Evolutionary conservation across 805 yeast species (phyloP), one percentile per base, ranked within the genome.

Genomic region (Kregervanrija delftensis): DNA sequence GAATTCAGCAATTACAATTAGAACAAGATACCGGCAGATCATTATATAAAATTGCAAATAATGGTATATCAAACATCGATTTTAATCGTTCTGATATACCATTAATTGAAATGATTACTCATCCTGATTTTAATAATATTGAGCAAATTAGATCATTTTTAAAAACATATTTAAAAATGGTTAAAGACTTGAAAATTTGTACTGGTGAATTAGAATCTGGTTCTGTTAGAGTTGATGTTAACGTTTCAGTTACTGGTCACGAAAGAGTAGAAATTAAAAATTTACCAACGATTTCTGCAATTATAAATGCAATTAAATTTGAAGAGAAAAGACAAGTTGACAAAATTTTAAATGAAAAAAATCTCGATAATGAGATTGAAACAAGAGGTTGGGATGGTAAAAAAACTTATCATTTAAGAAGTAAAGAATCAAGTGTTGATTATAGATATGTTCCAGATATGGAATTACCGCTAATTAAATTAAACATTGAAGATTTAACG

Each of bases 11-110:
- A 63, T 64, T 93, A 35, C 99, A 93, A 60, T 65, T 93, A 16
- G 99, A 93, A 59, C 99, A 93, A 63, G 99, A 91, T 58, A 91
- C 97, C 0, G 98, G 95, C 2, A 82, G 87, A 55, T 76, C 91
- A 1, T 67, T 73, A 13, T 83, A 87, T 60, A 67, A 67, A 42
- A 63, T 67, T 30, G 65, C 67, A 8, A 34, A 45, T 30, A 28
- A 30, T 5, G 53, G 59, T n/a, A 53, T 60, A 42, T 55, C 69
- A 2, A 64, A 75, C 39, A 74, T 91, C 14, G 98, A 93, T 63
- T 72, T 82, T 46, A 93, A 93, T 60, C 72, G 99, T 57, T 75
- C 91, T 9, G 86, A 88, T 61, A 79, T 81, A 5, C 96, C 97
- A 0, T 69, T 93, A 42, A 83, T 93, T 35, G 99, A 93, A 63